Evolutionary conservation across 805 yeast species (phyloP), one percentile per base, ranked within the genome.

Genomic region (Kluyveromyces nonfermentans): DNA sequence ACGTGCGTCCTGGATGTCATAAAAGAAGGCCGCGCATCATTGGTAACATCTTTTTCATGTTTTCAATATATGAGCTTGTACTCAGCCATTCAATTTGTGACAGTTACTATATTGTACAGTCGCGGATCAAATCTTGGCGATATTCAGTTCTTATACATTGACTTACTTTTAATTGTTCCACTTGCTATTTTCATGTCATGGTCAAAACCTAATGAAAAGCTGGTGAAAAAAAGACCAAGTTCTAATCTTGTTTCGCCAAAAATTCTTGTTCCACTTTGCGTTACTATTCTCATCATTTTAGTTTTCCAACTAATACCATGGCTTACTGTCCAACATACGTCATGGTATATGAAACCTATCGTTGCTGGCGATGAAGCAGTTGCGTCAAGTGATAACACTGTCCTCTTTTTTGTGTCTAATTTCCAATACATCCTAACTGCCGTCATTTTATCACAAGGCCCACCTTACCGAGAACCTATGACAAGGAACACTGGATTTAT

Each of bases 51-150:
- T 49, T 93, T 93, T 65, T 82, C 96, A 32, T 93, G 98, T 63
- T 93, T 93, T 78, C 94, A 88, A 73, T 93, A 85, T 69, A 93
- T 93, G 98, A 87, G 97, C 42, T 66, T 94, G 46, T 93, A 93
- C 65, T 86, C 96, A 1, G 97, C 97, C 1, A 93, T 93, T 55
- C 99, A 93, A 63, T 93, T 93, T 57, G 73, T 87, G 42, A 77
- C 96, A 0, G 94, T 93, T 32, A 75, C 93, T 0, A 77, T 93
- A 16, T 63, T 93, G 46, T 93, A 93, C 68, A 79, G 82, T 52
- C 72, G 85, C 44, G 98, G 98, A 5, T 79, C 95, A 3, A 93
- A 93, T 60, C 68, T 93, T 46, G 99, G 99, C 8, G 98, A 93
- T 65, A 89, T 93, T 68, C 98, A 93, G 65, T 93, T 90, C 58